Evolutionary conservation across 495 filamentous ascomycete genomes (phyloP).

Genomic region (Aspergillus baeticus): DNA sequence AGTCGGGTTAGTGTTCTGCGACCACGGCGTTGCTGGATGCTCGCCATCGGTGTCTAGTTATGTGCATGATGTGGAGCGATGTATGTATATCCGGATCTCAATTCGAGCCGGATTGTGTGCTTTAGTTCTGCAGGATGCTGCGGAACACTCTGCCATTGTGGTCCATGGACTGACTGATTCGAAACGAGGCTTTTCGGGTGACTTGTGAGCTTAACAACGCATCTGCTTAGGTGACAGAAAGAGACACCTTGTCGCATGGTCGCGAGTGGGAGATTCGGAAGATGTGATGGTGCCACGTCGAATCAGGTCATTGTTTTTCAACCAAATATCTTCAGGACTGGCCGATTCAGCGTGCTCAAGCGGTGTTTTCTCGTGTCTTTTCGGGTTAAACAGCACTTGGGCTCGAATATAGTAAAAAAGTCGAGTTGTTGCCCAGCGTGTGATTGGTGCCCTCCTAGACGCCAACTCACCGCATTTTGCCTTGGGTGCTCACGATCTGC

Average conservation of each 20-base stretch:
- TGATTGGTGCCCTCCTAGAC: slow-evolving; percentile 17
- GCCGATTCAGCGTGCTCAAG: background rate
- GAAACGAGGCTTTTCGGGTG: background rate
- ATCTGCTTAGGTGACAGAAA: background rate
- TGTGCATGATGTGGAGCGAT: background rate
- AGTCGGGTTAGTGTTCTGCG: background rate
- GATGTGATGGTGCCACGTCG: background rate
- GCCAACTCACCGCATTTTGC: slow-evolving; percentile 23
- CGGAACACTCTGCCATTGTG: background rate
- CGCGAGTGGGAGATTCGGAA: background rate
- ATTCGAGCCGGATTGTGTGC: slow-evolving; percentile 1
- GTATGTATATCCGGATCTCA: background rate
- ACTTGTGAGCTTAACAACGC: background rate
- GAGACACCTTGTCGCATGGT: background rate
- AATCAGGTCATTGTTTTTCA: background rate
- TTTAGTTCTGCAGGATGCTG: slow-evolving; percentile 7
- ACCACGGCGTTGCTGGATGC: background rate
- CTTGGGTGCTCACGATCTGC: slow-evolving; percentile 45
- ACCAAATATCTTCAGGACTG: background rate
- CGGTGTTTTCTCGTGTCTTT: background rate
- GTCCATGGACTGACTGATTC: background rate
- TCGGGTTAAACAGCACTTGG: background rate
- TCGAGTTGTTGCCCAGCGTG: background rate
- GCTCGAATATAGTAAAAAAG: slow-evolving; percentile 1
- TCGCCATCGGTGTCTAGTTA: background rate